Percentiles rank a stretch among this genome's conserved stretches.
Evolutionary conservation across 192 early-diverging fungal genomes (phyloP).

Genomic region (Borealophlyctis nickersoniae): DNA sequence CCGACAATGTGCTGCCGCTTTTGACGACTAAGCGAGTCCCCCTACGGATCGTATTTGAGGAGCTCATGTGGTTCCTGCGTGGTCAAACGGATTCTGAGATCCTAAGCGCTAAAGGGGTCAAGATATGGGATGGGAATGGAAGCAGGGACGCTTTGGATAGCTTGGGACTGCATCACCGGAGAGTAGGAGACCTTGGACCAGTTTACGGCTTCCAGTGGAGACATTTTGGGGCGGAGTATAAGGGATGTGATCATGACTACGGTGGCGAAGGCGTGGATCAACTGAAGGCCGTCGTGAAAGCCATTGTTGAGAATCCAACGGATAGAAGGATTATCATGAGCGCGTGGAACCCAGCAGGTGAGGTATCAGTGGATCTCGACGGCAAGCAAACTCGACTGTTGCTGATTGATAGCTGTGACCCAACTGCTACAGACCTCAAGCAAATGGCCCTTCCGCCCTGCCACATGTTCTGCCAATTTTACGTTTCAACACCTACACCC

Average conservation of each 20-base stretch:
- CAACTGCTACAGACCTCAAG: slow-evolving; percentile 56
- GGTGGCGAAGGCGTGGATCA: slow-evolving; percentile 92
- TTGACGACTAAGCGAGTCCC: slow-evolving; percentile 96
- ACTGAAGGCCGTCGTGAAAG: slow-evolving; percentile 78
- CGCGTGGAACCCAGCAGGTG: slow-evolving; percentile 97
- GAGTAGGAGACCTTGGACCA: slow-evolving; percentile 87
- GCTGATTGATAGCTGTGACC: background rate
- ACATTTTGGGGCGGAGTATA: slow-evolving; percentile 94
- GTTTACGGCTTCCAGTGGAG: slow-evolving; percentile 99
- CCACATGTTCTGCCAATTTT: slow-evolving; percentile 97
- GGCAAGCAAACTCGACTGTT: background rate
- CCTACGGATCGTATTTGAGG: slow-evolving; percentile 86
- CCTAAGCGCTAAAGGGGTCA: slow-evolving; percentile 65
- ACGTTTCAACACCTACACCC: slow-evolving; percentile 68
- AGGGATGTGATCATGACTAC: slow-evolving; percentile 80
- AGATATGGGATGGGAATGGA: slow-evolving; percentile 75
- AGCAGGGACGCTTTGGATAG: slow-evolving; percentile 85
- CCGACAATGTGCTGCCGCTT: slow-evolving; percentile 74
- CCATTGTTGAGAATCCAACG: slow-evolving; percentile 78
- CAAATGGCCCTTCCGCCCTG: slow-evolving; percentile 97
- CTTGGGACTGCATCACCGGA: slow-evolving; percentile 67
- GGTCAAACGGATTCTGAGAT: slow-evolving; percentile 80
- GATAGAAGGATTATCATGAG: slow-evolving; percentile 90
- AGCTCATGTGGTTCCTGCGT: slow-evolving; percentile 93
- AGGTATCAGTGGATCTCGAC: slow-evolving; percentile 1